These are phyloP conservation scores for Penstemon davidsonii DNA, from an alignment of 257 asterid species.

Conservation along the genomic window DNA sequence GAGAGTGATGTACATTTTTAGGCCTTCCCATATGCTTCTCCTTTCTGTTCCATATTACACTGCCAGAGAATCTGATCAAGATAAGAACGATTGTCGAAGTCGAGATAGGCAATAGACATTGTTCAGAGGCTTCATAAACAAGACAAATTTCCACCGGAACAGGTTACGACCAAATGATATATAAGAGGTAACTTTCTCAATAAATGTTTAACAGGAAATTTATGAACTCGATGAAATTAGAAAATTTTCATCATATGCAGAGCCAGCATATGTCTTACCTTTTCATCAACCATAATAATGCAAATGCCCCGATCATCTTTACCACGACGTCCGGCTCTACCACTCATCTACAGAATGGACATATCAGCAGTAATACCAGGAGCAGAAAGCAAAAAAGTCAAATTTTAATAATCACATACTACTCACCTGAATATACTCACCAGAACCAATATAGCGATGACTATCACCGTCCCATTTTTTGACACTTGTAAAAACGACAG, in stretches of 20 bases:
- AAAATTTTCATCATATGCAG: neutral
- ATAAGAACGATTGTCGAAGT: slow-evolving; percentile 5
- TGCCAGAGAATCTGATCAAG: neutral
- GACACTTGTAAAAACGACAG: slow-evolving; percentile 92
- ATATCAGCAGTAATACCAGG: slow-evolving; percentile 28
- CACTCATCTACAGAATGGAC: slow-evolving; percentile 76
- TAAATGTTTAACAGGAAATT: neutral
- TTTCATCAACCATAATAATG: slow-evolving; percentile 90
- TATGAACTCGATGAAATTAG: neutral
- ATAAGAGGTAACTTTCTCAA: slow-evolving; percentile 8
- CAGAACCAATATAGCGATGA: slow-evolving; percentile 93
- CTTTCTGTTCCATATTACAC: neutral
- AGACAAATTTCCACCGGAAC: neutral
- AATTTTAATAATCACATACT: slow-evolving; percentile 1
- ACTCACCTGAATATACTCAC: slow-evolving; percentile 98
- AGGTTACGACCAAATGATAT: slow-evolving; percentile 14
- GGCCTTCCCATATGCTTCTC: slow-evolving; percentile 6
- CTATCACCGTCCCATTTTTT: slow-evolving; percentile 99
- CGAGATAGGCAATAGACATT: neutral
- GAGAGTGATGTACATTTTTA: neutral
- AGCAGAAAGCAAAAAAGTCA: slow-evolving; percentile 12
- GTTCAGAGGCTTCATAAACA: slow-evolving; percentile 1
- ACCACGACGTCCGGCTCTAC: slow-evolving; percentile 99
- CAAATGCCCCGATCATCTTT: slow-evolving; percentile 96
- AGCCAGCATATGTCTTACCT: slow-evolving; percentile 46